These are phyloP conservation scores for Syzygium oleosum DNA, from an alignment of 345 rosid genomes.

Conservation along the genomic window DNA sequence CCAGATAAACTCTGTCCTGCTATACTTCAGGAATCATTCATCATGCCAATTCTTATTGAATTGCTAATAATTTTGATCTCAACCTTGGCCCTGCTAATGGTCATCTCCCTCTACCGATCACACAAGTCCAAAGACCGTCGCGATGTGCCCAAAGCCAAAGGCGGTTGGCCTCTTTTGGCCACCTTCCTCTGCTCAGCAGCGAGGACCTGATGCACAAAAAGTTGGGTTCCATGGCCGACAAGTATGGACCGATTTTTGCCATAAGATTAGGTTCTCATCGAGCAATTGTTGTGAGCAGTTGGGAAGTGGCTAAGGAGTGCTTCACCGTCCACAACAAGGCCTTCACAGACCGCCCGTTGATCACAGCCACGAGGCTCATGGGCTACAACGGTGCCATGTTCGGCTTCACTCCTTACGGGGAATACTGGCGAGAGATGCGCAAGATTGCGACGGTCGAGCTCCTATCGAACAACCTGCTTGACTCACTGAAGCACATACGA, in stretches of 20 bases:
- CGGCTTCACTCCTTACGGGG: constrained; percentile 28
- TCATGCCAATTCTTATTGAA: background rate
- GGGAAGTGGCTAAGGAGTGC: constrained; percentile 28
- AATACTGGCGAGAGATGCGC: constrained; percentile 30
- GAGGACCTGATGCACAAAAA: constrained; percentile 8
- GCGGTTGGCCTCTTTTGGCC: constrained; percentile 38
- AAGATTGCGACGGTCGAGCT: constrained; percentile 17
- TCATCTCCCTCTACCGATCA: background rate
- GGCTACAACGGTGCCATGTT: constrained; percentile 28
- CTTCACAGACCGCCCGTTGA: constrained; percentile 12
- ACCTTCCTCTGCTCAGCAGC: constrained; percentile 17
- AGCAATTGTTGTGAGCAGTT: constrained; percentile 11
- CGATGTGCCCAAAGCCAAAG: constrained; percentile 13
- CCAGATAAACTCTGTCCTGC: background rate
- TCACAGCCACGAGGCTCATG: constrained; percentile 15
- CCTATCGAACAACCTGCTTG: constrained; percentile 20
- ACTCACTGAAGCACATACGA: constrained; percentile 12
- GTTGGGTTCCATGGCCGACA: constrained; percentile 21
- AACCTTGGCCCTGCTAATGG: background rate
- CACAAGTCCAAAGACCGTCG: background rate
- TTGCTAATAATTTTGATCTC: background rate
- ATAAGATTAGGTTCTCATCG: constrained; percentile 15
- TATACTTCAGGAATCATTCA: background rate
- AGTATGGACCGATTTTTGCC: constrained; percentile 21
- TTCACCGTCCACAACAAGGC: constrained; percentile 17